A percentile compares a stretch with the other conserved stretches of the same genome.
phyloP scores from a whole-genome alignment of 2,329 filamentous ascomycete genomes.

The Botryotinia globosa region DNA sequence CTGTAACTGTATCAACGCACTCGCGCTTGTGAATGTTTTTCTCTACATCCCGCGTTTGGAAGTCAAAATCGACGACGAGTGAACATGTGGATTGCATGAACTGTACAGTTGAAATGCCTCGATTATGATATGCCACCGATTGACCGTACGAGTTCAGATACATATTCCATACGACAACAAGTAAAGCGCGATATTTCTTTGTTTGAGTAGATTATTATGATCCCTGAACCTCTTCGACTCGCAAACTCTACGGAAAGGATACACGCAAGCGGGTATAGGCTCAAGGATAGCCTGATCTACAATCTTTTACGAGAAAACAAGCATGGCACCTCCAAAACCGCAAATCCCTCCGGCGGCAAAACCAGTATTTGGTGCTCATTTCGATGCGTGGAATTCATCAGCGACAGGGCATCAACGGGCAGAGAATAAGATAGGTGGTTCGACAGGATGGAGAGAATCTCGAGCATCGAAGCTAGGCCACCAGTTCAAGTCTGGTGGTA shows the following conservation, averaged over 20 bases:
- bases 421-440: slow-evolving; percentile 61
- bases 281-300: slow-evolving; percentile 8
- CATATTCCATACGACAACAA: not conserved
- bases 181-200: not conserved
- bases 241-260: slow-evolving; percentile 1
- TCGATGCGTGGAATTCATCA: slow-evolving; percentile 71
- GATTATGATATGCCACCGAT: not conserved
- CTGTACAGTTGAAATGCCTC: not conserved
- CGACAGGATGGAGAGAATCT: slow-evolving; percentile 68
- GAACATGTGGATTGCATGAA: not conserved
- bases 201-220: not conserved
- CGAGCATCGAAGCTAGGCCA: slow-evolving; percentile 65
- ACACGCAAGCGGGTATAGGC: not conserved
- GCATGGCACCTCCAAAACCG: slow-evolving; percentile 31
- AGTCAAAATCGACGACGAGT: not conserved
- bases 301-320: not conserved
- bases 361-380: slow-evolving; percentile 46
- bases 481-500: slow-evolving; percentile 62
- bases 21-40: slow-evolving; percentile 1
- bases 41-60: not conserved
- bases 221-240: not conserved
- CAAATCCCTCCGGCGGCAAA: slow-evolving; percentile 30
- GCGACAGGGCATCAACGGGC: slow-evolving; percentile 77
- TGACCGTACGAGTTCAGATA: not conserved
- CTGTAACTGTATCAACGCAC: slow-evolving; percentile 18